These are phyloP conservation scores for Dovyalis caffra DNA, from an alignment of 345 rosid genomes.

Conservation along the genomic window DNA sequence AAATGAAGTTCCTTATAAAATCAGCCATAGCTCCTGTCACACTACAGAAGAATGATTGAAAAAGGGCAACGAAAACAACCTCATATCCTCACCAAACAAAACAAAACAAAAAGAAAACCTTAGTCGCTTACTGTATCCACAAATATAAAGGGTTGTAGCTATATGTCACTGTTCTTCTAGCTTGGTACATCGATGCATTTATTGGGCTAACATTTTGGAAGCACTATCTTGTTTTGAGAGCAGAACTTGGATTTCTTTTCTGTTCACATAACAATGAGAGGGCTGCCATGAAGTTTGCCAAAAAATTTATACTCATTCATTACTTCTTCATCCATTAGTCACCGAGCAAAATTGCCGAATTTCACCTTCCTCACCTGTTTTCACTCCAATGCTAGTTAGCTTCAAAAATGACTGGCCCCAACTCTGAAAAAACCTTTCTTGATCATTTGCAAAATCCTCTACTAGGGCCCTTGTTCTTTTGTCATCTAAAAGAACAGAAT, in stretches of 20 bases:
- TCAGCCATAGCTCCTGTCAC: no score
- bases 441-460: constrained; percentile 51
- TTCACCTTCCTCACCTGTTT: constrained; percentile 63
- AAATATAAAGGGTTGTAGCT: no score
- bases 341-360: constrained; percentile 63
- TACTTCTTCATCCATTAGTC: constrained; percentile 11
- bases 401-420: constrained; percentile 74
- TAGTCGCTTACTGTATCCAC: no score
- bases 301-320: not conserved
- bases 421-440: constrained; percentile 48
- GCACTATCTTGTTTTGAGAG: not conserved
- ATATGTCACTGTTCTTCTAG: no score
- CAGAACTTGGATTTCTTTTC: not conserved
- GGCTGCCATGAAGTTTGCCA: not conserved
- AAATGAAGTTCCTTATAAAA: no score
- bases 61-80: no score
- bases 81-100: no score
- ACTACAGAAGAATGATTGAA: no score
- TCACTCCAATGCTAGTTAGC: constrained; percentile 69
- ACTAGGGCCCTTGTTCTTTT: constrained; percentile 50
- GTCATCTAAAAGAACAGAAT: constrained; percentile 57
- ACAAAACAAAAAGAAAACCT: no score
- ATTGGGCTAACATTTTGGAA: no score
- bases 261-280: not conserved
- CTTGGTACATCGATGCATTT: no score